Evolutionary conservation across 2,329 filamentous ascomycete genomes (phyloP).

Genomic region (Monosporascus sp.): DNA sequence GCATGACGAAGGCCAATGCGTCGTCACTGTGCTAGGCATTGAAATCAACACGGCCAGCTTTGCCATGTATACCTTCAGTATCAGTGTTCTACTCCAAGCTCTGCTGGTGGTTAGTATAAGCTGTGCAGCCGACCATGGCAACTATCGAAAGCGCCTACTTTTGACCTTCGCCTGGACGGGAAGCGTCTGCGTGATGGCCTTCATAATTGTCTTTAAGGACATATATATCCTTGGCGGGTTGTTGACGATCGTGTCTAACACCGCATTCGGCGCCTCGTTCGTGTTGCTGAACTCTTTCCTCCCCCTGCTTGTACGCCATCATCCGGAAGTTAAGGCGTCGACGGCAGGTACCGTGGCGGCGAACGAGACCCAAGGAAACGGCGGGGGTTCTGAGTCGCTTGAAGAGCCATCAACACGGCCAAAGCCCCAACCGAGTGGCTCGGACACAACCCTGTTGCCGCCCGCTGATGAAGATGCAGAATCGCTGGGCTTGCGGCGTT

Average conservation of each 20-base stretch:
- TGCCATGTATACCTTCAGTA: constrained; percentile 96
- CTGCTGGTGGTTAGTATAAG: constrained; percentile 93
- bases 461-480: constrained; percentile 22
- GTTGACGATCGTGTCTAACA: constrained; percentile 85
- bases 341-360: constrained; percentile 18
- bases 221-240: constrained; percentile 77
- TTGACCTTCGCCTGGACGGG: constrained; percentile 80
- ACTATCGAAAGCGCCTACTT: constrained; percentile 82
- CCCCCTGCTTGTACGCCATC: constrained; percentile 82
- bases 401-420: constrained; percentile 28
- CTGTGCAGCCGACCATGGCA: constrained; percentile 90
- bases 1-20: constrained; percentile 60
- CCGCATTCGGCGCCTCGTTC: constrained; percentile 90
- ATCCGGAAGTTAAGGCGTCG: constrained; percentile 47
- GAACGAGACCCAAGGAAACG: constrained; percentile 24
- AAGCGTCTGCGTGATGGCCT: constrained; percentile 79
- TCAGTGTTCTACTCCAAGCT: constrained; percentile 84
- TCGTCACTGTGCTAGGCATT: constrained; percentile 74
- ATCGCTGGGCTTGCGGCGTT: constrained; percentile 29
- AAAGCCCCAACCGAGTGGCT: constrained; percentile 29
- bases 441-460: constrained; percentile 43
- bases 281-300: constrained; percentile 94
- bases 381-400: constrained; percentile 29
- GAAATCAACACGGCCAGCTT: constrained; percentile 96
- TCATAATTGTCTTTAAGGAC: constrained; percentile 69